phyloP scores from a whole-genome alignment of 371 early-diverging fungal genomes.

The Parasitella parasitica region DNA sequence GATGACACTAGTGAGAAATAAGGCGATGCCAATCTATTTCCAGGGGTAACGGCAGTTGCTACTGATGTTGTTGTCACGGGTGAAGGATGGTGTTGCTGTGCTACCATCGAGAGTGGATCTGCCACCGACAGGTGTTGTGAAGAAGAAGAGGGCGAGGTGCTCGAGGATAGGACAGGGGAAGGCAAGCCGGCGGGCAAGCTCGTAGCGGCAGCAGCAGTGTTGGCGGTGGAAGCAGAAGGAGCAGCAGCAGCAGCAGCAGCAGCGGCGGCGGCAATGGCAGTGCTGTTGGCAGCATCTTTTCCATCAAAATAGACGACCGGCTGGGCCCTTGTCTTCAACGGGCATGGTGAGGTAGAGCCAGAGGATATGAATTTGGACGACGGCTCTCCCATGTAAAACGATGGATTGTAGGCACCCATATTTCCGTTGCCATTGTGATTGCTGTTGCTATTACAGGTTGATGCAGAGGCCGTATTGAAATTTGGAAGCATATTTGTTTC shows the following conservation, averaged over 20 bases:
- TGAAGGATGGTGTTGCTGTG: background rate
- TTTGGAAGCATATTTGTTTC: constrained; percentile 17
- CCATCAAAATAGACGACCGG: background rate
- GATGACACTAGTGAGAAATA: constrained; percentile 2
- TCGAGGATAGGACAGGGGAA: background rate
- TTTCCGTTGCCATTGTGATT: background rate
- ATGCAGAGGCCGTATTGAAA: constrained; percentile 13
- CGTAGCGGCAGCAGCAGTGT: background rate
- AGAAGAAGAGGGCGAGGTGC: background rate
- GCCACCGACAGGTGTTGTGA: background rate
- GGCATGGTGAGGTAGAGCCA: background rate
- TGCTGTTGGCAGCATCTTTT: background rate
- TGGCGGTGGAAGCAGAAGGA: background rate
- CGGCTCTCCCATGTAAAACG: background rate
- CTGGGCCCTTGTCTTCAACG: background rate
- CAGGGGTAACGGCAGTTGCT: constrained; percentile 9
- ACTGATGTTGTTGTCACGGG: constrained; percentile 1
- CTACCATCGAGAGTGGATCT: background rate
- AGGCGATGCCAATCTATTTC: constrained; percentile 15
- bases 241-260: background rate
- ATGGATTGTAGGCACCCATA: background rate
- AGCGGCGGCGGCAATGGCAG: no score
- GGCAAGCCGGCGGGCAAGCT: background rate
- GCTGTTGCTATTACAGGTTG: background rate
- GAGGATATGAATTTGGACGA: background rate